These are phyloP conservation scores for Pinus albicaulis DNA, from an alignment of 75 land plant species.

Conservation along the genomic window DNA sequence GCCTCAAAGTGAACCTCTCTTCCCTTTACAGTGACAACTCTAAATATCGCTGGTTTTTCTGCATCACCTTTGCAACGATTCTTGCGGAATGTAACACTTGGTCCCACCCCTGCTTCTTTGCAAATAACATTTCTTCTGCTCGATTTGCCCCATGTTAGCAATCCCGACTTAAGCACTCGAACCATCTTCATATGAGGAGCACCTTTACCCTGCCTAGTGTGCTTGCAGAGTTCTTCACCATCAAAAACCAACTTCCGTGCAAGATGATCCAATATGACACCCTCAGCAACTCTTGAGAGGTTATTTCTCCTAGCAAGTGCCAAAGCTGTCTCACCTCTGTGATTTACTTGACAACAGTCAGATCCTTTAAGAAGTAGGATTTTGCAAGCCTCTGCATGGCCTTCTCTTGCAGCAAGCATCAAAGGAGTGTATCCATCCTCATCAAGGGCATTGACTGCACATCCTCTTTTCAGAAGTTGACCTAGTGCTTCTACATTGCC, in stretches of 20 bases:
- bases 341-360: constrained; percentile 25
- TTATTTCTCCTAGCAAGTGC: constrained; percentile 32
- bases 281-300: constrained; percentile 33
- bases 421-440: constrained; percentile 52
- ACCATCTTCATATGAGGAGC: constrained; percentile 41
- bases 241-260: constrained; percentile 41
- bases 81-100: constrained; percentile 40
- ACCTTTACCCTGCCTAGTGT: constrained; percentile 52
- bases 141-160: constrained; percentile 71
- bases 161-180: constrained; percentile 43
- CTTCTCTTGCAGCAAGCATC: constrained; percentile 51
- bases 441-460: constrained; percentile 27
- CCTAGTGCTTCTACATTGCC: constrained; percentile 29
- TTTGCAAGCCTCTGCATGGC: constrained; percentile 54
- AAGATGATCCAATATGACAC: constrained; percentile 40
- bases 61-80: constrained; percentile 58
- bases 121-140: constrained; percentile 66
- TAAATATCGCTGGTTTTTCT: constrained; percentile 47
- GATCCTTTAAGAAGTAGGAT: constrained; percentile 29
- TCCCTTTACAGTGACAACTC: constrained; percentile 52
- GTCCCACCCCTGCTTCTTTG: constrained; percentile 53
- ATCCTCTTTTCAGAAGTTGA: constrained; percentile 41
- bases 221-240: constrained; percentile 42
- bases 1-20: constrained; percentile 83
- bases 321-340: constrained; percentile 43